Percentiles rank a stretch among this genome's conserved stretches.
phyloP scores from a whole-genome alignment of 2,329 filamentous ascomycete species.

The Tolypocladium tundrense region DNA sequence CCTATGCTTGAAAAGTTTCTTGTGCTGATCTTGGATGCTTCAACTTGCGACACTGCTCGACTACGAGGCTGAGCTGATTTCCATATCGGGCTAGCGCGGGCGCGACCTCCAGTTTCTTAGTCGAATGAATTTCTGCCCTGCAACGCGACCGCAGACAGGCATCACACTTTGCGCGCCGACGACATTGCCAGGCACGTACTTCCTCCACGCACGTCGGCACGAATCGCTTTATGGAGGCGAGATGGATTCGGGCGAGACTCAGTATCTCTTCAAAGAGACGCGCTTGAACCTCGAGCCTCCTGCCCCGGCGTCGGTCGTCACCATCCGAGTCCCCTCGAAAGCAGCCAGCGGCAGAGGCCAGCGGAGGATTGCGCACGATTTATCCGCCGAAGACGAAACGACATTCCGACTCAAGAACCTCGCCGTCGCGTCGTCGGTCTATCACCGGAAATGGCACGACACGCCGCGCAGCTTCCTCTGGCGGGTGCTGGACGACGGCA shows the following conservation, averaged over 20 bases:
- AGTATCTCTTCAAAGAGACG: constrained; percentile 76
- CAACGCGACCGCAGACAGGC: constrained; percentile 17
- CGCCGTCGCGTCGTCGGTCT: constrained; percentile 71
- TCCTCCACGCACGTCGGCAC: constrained; percentile 6
- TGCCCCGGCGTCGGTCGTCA: constrained; percentile 57
- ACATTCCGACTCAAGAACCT: constrained; percentile 63
- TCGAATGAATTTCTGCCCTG: constrained; percentile 20
- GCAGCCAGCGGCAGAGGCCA: constrained; percentile 32
- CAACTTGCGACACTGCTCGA: background rate
- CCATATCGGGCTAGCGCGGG: constrained; percentile 24
- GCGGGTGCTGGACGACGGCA: constrained; percentile 74
- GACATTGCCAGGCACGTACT: constrained; percentile 1
- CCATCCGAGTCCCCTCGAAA: constrained; percentile 54
- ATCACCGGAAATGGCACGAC: constrained; percentile 65
- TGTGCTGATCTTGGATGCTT: background rate
- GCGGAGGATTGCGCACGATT: constrained; percentile 25
- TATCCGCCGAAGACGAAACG: constrained; percentile 54
- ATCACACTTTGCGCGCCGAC: background rate
- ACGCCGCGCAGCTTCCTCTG: constrained; percentile 83
- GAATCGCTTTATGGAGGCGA: constrained; percentile 47
- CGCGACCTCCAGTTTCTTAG: constrained; percentile 9
- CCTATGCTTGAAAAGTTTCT: constrained; percentile 1
- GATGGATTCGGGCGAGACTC: constrained; percentile 54
- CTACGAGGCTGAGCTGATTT: constrained; percentile 18
- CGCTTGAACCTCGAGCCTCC: constrained; percentile 71